These are phyloP conservation scores for Jatropha podagrica DNA, from an alignment of 441 rosid genomes.

Conservation along the genomic window DNA sequence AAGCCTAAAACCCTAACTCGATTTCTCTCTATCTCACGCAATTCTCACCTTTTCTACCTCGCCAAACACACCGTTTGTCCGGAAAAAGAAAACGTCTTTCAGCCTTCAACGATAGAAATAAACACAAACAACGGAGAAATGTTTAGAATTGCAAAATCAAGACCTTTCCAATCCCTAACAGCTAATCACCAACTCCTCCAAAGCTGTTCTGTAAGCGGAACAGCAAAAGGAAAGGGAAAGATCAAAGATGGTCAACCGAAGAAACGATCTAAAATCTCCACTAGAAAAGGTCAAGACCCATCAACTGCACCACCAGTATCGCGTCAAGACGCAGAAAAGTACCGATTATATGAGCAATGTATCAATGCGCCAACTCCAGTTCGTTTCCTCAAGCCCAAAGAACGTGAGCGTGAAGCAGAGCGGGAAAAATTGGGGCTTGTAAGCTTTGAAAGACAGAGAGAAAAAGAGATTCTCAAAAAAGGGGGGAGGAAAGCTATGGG, in stretches of 20 bases:
- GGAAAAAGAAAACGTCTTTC: background rate
- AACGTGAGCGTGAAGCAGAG: conserved; percentile 60
- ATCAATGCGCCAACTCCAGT: conserved; percentile 78
- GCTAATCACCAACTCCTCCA: conserved; percentile 46
- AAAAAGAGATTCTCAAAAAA: conserved; percentile 68
- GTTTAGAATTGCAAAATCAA: conserved; percentile 51
- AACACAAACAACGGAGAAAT: conserved; percentile 27
- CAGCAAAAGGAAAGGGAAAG: conserved; percentile 80
- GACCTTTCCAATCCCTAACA: conserved; percentile 34
- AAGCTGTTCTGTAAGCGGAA: conserved; percentile 70
- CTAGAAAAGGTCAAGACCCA: conserved; percentile 43
- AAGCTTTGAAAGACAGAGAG: conserved; percentile 64
- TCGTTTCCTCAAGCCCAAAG: conserved; percentile 56
- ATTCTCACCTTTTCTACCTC: background rate
- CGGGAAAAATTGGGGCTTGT: conserved; percentile 72
- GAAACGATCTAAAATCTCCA: conserved; percentile 61
- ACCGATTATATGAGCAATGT: conserved; percentile 58
- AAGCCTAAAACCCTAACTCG: background rate
- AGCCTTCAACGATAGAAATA: background rate
- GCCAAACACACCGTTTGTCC: background rate
- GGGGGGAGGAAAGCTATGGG: conserved; percentile 71
- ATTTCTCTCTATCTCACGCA: too few relatives aligned
- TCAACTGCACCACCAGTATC: background rate
- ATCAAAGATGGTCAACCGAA: conserved; percentile 52
- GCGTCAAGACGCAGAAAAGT: conserved; percentile 39